A percentile compares a stretch with the other conserved stretches of the same genome.
Evolutionary conservation across 1,284 basidiomycete species (phyloP).

Genomic region (Tylopilus orsonianus): DNA sequence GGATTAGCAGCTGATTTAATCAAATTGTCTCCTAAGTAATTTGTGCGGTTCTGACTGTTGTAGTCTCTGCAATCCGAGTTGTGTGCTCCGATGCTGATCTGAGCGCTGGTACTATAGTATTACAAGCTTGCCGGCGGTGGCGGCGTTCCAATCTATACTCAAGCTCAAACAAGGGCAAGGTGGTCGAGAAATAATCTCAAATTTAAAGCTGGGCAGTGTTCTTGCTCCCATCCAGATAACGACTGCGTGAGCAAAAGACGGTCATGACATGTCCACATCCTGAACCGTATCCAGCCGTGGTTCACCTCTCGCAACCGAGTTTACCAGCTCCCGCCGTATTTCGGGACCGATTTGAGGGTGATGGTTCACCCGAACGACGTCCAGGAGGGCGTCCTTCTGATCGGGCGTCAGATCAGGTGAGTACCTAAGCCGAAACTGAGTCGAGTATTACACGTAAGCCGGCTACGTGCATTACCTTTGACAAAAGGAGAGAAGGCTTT

Average conservation of each 20-base stretch:
- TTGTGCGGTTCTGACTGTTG: no score
- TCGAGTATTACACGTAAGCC: background rate
- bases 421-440: conserved; percentile 57
- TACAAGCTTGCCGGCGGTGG: no score
- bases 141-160: background rate
- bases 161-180: no score
- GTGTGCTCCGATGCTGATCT: no score
- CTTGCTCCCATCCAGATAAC: background rate
- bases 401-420: conserved; percentile 96
- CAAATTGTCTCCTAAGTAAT: no score
- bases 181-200: no score
- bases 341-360: conserved; percentile 91
- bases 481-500: conserved; percentile 91
- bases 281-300: conserved; percentile 52
- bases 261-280: conserved; percentile 60
- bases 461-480: conserved; percentile 68
- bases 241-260: background rate
- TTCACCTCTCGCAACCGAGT: conserved; percentile 71
- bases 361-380: conserved; percentile 84
- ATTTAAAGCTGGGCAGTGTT: background rate
- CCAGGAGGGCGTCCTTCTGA: conserved; percentile 96
- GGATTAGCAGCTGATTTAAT: background rate
- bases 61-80: background rate
- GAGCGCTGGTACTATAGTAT: no score
- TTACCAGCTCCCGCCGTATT: conserved; percentile 84